These are phyloP conservation scores for Puccinia novopanici DNA, from an alignment of 1,284 basidiomycete genomes.

Conservation along the genomic window DNA sequence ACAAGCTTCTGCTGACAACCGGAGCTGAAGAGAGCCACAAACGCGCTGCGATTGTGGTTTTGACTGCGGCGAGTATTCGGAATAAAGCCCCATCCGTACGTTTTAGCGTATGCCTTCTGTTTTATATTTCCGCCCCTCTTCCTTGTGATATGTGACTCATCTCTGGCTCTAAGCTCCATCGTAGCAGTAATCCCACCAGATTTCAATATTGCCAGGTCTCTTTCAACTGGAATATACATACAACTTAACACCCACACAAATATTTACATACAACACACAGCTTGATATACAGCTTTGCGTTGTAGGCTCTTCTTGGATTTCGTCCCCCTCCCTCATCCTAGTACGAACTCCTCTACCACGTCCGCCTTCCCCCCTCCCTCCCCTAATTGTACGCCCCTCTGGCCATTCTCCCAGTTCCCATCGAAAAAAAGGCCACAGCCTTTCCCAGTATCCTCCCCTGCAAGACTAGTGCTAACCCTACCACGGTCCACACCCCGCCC, in stretches of 20 bases:
- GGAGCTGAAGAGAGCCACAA: neutral
- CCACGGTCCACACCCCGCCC: neutral
- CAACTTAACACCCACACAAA: neutral
- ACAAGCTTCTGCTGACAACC: neutral
- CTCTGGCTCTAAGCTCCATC: neutral
- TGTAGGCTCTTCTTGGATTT: neutral
- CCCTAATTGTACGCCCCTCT: neutral
- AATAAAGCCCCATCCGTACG: neutral
- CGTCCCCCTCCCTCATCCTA: neutral
- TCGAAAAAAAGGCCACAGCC: neutral
- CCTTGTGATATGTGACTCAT: neutral
- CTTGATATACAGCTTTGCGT: neutral
- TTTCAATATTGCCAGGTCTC: neutral
- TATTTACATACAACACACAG: neutral
- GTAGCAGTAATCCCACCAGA: neutral
- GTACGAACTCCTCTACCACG: neutral
- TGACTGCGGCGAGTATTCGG: neutral
- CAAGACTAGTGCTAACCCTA: neutral
- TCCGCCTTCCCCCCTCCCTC: neutral
- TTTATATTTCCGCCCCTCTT: neutral
- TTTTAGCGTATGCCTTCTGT: neutral
- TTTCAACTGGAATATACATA: neutral
- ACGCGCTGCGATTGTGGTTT: constrained; percentile 1
- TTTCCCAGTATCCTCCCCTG: neutral
- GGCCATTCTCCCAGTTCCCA: neutral